Percentiles rank a stretch among this genome's conserved stretches.
phyloP scores from a whole-genome alignment of 169 alveolate species.

The Plasmodium knowlesi region DNA sequence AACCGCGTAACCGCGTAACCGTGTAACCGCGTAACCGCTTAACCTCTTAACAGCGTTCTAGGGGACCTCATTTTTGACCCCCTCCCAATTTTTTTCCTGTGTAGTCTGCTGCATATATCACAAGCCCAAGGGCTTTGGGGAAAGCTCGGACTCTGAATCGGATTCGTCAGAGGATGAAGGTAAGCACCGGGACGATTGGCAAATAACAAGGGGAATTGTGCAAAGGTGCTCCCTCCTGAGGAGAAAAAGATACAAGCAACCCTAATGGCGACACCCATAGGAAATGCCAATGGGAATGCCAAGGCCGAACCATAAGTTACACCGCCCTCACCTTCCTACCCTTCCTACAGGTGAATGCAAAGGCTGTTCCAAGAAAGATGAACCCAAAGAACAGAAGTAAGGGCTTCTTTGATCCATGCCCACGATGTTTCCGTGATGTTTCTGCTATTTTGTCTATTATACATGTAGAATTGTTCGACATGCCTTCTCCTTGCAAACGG shows the following conservation, averaged over 20 bases:
- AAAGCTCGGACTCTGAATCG: slow-evolving; percentile 70
- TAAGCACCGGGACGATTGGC: not conserved
- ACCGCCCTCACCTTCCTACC: not conserved
- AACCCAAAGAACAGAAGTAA: not conserved
- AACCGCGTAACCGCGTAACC: no score
- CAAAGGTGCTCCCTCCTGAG: not conserved
- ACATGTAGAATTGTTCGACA: not conserved
- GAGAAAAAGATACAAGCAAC: not conserved
- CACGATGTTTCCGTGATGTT: not conserved
- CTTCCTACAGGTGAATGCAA: not conserved
- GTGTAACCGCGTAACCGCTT: not conserved
- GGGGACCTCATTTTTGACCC: not conserved
- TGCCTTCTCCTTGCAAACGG: not conserved
- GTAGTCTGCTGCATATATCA: slow-evolving; percentile 67
- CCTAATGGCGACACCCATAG: no score
- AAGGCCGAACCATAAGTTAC: not conserved
- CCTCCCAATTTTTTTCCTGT: not conserved
- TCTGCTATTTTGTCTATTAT: not conserved
- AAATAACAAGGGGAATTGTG: not conserved
- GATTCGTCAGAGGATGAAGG: slow-evolving; percentile 1
- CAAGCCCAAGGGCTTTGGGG: slow-evolving; percentile 63
- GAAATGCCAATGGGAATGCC: not conserved
- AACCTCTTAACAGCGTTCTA: not conserved
- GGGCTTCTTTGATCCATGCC: not conserved
- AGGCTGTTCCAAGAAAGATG: not conserved